Evolutionary conservation across 2,329 filamentous ascomycete genomes (phyloP), one percentile per base, ranked within the genome.

Genomic region (Stagonosporopsis tanaceti): DNA sequence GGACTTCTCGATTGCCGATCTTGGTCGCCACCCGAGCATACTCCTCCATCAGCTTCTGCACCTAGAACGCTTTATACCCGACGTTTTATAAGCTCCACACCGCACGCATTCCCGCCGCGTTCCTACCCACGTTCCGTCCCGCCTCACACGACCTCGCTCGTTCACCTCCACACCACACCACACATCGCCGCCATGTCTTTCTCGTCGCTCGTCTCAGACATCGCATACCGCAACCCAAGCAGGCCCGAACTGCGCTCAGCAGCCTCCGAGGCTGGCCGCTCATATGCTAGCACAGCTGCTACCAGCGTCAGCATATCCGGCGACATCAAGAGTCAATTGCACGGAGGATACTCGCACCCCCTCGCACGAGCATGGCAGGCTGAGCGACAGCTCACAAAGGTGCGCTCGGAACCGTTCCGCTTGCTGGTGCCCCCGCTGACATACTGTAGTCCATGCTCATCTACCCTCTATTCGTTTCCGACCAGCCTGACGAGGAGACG

Each of bases 391-490:
- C 72, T 83, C 66, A 83, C 81, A 57, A 83, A 83, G 75, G 77
- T 78, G 47, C 47, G 70, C 44, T 50, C 51, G 50, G 38, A 54
- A 56, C 40, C 12, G 41, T 37, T 35, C 14, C 24, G 17, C 35
- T 11, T 22, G 35, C 27, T 47, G 25, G 38, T 25, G 22, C 50
- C 41, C 48, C 27, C 50, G 54, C 68, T 73, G 46, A 75, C 63
- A 57, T 39, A 2, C 41, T 20, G 30, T 70, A 97, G 92, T 95
- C 93, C 35, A 98, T 98, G 95, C 89, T 99, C 71, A 97, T 99
- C 72, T 98, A 96, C 79, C 95, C 95, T 12, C 85, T 99, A 65
- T 99, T 99, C 81, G 87, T 99, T 64, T 96, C 95, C 70, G 95
- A 99, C 78, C 87, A 91, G 72, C 91, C 94, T 34, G 92, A 98